These are phyloP conservation scores for Erysimum pusillum DNA, from an alignment of 441 rosid genomes.

Conservation along the genomic window DNA sequence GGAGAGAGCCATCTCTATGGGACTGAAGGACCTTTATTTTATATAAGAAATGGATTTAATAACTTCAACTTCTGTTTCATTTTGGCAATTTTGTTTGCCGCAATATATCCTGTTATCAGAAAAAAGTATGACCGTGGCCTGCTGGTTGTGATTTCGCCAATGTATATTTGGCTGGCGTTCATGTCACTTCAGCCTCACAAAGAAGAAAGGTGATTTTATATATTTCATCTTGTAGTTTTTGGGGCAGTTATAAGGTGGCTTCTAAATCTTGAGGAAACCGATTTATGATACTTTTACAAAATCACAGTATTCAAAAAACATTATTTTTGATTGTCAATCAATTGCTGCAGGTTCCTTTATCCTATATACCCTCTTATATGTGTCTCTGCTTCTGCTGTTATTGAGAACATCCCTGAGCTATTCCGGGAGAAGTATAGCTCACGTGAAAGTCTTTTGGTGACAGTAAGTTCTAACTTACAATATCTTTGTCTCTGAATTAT, in stretches of 20 bases:
- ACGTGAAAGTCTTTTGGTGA: constrained; percentile 56
- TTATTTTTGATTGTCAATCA: constrained; percentile 19
- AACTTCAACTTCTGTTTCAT: constrained; percentile 90
- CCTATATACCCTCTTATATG: constrained; percentile 92
- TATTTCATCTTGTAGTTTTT: constrained; percentile 26
- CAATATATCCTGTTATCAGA: constrained; percentile 66
- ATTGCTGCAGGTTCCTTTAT: constrained; percentile 81
- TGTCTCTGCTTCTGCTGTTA: constrained; percentile 94
- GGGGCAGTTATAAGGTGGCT: constrained; percentile 10
- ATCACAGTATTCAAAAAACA: background rate
- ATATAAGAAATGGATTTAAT: constrained; percentile 87
- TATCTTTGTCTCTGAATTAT: constrained; percentile 15
- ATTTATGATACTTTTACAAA: constrained; percentile 5
- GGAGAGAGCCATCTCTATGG: constrained; percentile 97
- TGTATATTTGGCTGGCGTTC: constrained; percentile 90
- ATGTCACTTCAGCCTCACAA: constrained; percentile 97
- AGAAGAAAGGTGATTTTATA: constrained; percentile 81
- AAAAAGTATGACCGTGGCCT: constrained; percentile 78
- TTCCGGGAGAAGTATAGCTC: constrained; percentile 70
- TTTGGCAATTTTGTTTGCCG: constrained; percentile 78
- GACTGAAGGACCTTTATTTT: constrained; percentile 75
- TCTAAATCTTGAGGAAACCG: constrained; percentile 23
- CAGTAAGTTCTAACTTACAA: constrained; percentile 50
- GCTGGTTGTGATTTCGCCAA: constrained; percentile 78
- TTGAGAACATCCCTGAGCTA: constrained; percentile 94